A percentile compares a stretch with the other conserved stretches of the same genome.
Conservation (phyloP, 495 filamentous ascomycete genomes). For the Lindgomyces ingoldianus region DNA sequence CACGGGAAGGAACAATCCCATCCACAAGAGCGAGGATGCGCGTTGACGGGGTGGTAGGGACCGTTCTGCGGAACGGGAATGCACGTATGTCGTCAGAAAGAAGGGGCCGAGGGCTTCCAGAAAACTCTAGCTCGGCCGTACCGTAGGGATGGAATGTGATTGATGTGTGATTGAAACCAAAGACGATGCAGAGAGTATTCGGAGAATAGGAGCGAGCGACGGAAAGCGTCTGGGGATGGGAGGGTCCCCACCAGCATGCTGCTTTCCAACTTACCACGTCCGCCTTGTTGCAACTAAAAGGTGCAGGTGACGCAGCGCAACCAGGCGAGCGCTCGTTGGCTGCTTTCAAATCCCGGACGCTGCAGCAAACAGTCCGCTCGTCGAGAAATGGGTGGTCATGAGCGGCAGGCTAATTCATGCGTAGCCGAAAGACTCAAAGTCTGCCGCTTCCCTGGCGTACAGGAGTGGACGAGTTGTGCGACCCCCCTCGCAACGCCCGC, state of each 20-base stretch:
- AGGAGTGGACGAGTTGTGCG: background rate
- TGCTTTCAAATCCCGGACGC: conserved; percentile 6
- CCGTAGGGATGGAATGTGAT: conserved; percentile 18
- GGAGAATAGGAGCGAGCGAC: conserved; percentile 15
- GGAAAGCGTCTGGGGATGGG: background rate
- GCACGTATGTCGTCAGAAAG: conserved; percentile 25
- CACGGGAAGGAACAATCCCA: conserved; percentile 1
- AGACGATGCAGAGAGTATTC: background rate
- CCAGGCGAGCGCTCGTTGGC: conserved; percentile 21
- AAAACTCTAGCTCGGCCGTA: conserved; percentile 15
- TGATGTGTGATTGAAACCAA: conserved; percentile 15
- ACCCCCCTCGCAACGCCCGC: background rate
- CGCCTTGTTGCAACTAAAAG: conserved; percentile 13
- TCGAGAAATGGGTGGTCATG: background rate
- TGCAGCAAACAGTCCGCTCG: conserved; percentile 20
- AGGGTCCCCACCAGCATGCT: background rate
- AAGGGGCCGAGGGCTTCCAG: conserved; percentile 8
- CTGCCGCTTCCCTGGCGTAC: conserved; percentile 9
- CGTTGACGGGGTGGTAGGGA: background rate
- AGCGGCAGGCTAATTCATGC: conserved; percentile 16
- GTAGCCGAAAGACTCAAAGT: conserved; percentile 12
- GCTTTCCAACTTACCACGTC: conserved; percentile 4
- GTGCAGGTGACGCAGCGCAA: conserved; percentile 16
- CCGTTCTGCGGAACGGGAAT: conserved; percentile 2
- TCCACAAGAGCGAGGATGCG: background rate